Conservation (phyloP, 306 rosid species). For the Inga laurina region DNA sequence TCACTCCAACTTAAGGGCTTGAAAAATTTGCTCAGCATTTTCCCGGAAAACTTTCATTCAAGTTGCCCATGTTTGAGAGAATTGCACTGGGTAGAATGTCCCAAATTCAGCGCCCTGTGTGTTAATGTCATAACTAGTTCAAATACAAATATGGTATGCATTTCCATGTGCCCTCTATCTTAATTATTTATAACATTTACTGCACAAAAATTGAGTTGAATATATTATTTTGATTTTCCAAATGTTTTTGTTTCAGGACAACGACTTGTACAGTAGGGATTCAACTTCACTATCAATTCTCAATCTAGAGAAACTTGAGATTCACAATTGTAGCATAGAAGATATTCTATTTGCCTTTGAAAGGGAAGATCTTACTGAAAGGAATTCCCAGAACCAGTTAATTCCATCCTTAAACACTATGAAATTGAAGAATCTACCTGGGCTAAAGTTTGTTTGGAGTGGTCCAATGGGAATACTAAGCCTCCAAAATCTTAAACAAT, state of each 20-base stretch:
- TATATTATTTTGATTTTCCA: neutral
- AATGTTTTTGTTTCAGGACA: neutral
- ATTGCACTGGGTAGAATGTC: neutral
- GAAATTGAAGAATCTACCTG: neutral
- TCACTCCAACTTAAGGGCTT: neutral
- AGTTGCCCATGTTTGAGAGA: slow-evolving; percentile 1
- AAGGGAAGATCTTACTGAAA: neutral
- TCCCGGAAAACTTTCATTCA: neutral
- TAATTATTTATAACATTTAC: no score
- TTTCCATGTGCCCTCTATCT: neutral
- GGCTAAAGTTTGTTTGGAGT: neutral
- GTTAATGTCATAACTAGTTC: neutral
- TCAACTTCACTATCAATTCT: neutral
- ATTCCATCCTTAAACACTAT: neutral
- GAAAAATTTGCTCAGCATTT: neutral
- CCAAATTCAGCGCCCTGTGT: neutral
- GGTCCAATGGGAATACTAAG: neutral
- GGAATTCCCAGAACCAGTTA: neutral
- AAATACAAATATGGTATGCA: neutral
- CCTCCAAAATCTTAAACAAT: neutral
- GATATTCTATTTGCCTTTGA: neutral
- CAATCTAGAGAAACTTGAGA: neutral
- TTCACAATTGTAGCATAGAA: neutral
- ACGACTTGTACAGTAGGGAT: neutral
- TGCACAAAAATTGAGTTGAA: neutral